phyloP scores from a whole-genome alignment of 2,329 filamentous ascomycete genomes.

The Aspergillus latus region DNA sequence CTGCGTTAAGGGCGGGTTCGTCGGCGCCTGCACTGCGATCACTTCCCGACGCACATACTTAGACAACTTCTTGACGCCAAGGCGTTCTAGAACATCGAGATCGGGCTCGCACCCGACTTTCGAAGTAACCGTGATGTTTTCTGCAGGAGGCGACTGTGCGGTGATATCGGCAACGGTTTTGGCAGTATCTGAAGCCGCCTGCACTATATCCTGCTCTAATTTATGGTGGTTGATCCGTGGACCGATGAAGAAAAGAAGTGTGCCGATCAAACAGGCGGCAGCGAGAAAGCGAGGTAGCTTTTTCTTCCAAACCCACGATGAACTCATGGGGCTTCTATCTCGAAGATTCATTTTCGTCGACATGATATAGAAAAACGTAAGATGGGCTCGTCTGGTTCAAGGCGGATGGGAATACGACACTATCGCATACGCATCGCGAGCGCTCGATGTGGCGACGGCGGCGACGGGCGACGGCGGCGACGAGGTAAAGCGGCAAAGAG shows the following conservation, averaged over 20 bases:
- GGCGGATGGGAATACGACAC: constrained; percentile 11
- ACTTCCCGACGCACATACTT: constrained; percentile 35
- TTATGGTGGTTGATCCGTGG: constrained; percentile 20
- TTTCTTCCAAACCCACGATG: constrained; percentile 36
- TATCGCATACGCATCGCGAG: constrained; percentile 24
- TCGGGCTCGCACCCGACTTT: constrained; percentile 31
- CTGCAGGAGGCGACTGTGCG: background rate
- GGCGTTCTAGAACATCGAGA: constrained; percentile 23
- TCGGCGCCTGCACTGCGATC: constrained; percentile 25
- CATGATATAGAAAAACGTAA: constrained; percentile 19
- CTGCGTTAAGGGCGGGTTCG: constrained; percentile 30
- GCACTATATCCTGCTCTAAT: constrained; percentile 15
- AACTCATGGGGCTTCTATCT: constrained; percentile 21
- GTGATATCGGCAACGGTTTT: background rate
- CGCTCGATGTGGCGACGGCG: constrained; percentile 11
- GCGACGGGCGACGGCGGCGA: constrained; percentile 16
- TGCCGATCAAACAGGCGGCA: constrained; percentile 25
- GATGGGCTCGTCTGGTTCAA: constrained; percentile 2
- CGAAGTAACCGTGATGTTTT: constrained; percentile 33
- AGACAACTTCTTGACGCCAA: constrained; percentile 29
- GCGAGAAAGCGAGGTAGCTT: constrained; percentile 32
- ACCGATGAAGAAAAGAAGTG: constrained; percentile 30
- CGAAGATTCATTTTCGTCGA: constrained; percentile 27
- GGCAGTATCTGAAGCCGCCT: constrained; percentile 6
- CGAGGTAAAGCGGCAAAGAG: constrained; percentile 1